These are phyloP conservation scores for Pyrenophora teres DNA, from an alignment of 2,329 filamentous ascomycete species.

Conservation along the genomic window DNA sequence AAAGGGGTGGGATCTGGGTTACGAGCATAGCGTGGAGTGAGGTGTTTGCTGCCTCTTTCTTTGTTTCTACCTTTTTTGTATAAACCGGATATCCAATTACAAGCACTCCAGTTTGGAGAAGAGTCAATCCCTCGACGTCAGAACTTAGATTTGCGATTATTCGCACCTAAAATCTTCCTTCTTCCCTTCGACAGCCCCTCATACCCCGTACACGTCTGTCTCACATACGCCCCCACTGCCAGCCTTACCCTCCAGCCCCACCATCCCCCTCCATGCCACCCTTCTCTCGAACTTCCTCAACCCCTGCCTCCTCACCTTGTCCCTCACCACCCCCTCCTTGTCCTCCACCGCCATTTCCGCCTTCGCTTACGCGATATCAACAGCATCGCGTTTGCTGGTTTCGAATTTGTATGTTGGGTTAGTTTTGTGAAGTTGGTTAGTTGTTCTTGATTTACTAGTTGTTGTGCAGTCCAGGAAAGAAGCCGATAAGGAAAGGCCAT, in stretches of 20 bases:
- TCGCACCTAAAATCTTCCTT: slow-evolving; percentile 17
- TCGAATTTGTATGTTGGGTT: neutral
- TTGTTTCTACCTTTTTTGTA: no score
- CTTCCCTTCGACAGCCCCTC: slow-evolving; percentile 45
- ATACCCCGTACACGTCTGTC: slow-evolving; percentile 57
- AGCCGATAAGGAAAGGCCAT: neutral
- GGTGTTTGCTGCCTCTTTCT: no score
- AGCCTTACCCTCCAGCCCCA: slow-evolving; percentile 51
- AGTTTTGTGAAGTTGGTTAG: no score
- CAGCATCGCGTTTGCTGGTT: slow-evolving; percentile 26
- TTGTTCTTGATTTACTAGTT: no score
- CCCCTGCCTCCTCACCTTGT: slow-evolving; percentile 33
- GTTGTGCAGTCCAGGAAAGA: neutral
- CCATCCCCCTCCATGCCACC: slow-evolving; percentile 53
- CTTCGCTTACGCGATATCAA: slow-evolving; percentile 25
- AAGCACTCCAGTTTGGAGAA: no score
- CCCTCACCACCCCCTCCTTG: slow-evolving; percentile 43
- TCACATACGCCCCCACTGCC: slow-evolving; percentile 57
- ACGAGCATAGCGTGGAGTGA: no score
- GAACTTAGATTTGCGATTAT: no score
- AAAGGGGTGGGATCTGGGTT: no score
- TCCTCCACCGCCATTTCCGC: slow-evolving; percentile 45
- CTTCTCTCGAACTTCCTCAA: slow-evolving; percentile 54
- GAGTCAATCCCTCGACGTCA: no score
- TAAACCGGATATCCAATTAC: no score